These are phyloP conservation scores for Lyophyllum decastes DNA, from an alignment of 768 basidiomycete genomes.

Conservation along the genomic window DNA sequence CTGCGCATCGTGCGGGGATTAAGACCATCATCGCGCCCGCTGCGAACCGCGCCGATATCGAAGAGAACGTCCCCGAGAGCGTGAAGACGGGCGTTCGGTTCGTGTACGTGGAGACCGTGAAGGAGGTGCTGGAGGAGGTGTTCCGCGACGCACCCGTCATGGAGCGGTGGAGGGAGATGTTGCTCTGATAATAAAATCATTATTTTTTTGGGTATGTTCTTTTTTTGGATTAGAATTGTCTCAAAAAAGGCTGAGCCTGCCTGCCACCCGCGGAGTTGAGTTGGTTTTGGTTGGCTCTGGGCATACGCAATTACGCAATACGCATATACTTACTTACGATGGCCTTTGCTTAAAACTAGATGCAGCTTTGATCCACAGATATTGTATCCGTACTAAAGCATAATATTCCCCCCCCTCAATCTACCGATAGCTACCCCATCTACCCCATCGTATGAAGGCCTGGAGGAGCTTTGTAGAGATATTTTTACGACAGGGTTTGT, in stretches of 20 bases:
- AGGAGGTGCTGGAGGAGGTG: slow-evolving; percentile 86
- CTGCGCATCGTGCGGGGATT: slow-evolving; percentile 96
- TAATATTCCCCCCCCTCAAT: slow-evolving; percentile 8
- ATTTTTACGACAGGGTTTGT: too few relatives aligned
- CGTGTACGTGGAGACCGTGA: slow-evolving; percentile 93
- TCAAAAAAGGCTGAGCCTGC: too few relatives aligned
- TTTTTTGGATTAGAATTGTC: background rate
- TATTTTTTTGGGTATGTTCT: slow-evolving; percentile 5
- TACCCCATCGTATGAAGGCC: too few relatives aligned
- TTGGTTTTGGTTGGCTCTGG: background rate
- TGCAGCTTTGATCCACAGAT: slow-evolving; percentile 9
- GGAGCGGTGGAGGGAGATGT: slow-evolving; percentile 70
- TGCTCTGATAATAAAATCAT: slow-evolving; percentile 14
- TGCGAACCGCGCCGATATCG: slow-evolving; percentile 91
- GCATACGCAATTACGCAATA: background rate
- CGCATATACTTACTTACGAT: too few relatives aligned
- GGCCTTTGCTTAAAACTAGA: slow-evolving; percentile 8
- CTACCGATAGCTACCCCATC: too few relatives aligned
- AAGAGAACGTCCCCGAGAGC: slow-evolving; percentile 95
- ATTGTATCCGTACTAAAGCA: slow-evolving; percentile 20
- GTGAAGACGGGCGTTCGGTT: slow-evolving; percentile 95
- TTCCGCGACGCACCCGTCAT: slow-evolving; percentile 64
- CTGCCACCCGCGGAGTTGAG: background rate
- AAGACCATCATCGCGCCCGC: slow-evolving; percentile 86
- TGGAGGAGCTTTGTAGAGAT: too few relatives aligned